Base-by-base conservation (phyloP, 257 asterid genomes). In the Jaltomata sinuosa region DNA sequence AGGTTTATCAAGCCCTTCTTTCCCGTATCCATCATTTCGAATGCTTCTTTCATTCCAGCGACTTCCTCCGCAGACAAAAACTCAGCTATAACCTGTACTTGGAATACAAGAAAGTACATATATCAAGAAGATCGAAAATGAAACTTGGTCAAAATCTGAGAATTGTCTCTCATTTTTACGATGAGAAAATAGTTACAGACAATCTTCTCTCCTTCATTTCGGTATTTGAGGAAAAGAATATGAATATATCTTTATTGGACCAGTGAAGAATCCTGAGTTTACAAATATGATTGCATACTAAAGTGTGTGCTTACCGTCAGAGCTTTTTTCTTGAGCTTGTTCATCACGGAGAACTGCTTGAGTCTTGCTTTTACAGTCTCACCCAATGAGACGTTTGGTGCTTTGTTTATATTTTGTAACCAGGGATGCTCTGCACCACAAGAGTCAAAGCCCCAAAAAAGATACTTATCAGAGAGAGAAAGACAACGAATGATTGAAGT, bases 281-380 rank as follows among this genome's bases (percentile, higher is more conserved):
- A 49, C 11, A 47, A 32, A 47, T 77, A 53, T 62, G 61, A 52
- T 81, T 59, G 67, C 22, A 47, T 57, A 76, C 54, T 29, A 65
- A 64, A 38, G 38, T 52, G 21, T 40, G 38, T 15, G 57, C 40
- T 49, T 91, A 93, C 97, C 92, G 90, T 59, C 21, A 93, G 83
- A 42, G 97, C 97, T 86, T 90, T 85, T 88, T 92, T 92, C 88
- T 92, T 93, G 88, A 93, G 91, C 85, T 89, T 93, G 87, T 93
- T 93, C 95, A 91, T 93, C 81, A 90, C 92, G 12, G 94, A 91
- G 83, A 93, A 92, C 78, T 93, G 95, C 71, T 91, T 93, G 78
- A 93, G 93, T 89, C 95, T 89, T 71, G 97, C 91, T 89, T 92
- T 93, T n/a, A 93, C 97, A 15, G 91, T 90, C 87, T 93, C 95